Evolutionary conservation across 1,284 basidiomycete species (phyloP), one percentile per base, ranked within the genome.

Genomic region (Papiliotrema terrestris): DNA sequence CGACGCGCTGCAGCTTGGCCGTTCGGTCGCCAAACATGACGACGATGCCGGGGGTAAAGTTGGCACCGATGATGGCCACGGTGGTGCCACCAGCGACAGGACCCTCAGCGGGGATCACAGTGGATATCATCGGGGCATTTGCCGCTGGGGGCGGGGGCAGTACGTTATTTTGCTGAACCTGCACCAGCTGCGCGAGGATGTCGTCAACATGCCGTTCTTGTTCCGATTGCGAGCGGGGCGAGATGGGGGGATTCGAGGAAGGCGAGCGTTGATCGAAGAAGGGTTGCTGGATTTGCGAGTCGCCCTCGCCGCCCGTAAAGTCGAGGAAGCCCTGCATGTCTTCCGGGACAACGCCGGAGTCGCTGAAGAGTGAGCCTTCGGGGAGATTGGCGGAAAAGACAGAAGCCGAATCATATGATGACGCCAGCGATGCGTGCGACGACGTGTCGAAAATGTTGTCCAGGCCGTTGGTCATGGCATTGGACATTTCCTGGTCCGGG

Each of bases 51-150:
- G 76, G 78, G 17, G 73, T 66, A 78, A 99, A 98, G 71, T 91
- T 88, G 44, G 87, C 83, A 8, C 96, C 96, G 2, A 97, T 83
- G 5, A 98, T 81, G 0, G 96, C 98, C 22, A 99, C 89, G 73
- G 96, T 92, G 61, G 91, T 91, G 1, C 96, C 96, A 32, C 95
- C 95, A 51, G 87, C 85, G 17, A 89, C 91, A 8, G 95, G 94
- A 8, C 96, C 95, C 64, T 88, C 86, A 50, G 86, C 86, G 0
- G 95, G 96, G 56, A 99, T 92, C 46, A 96, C 83, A 48, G 78
- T 75, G 6, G 72, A 76, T 53, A 81, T 79, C 19, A 66, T 61
- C 6, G 80, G 77, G 9, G 41, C 20, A 38, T 44, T 37, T 19
- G 35, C 14, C 13, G 51, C n/a, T 5, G 51, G 51, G 6, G 15